Evolutionary conservation across 768 basidiomycete genomes (phyloP), one percentile per base, ranked within the genome.

Genomic region (Amanita fuliginea): DNA sequence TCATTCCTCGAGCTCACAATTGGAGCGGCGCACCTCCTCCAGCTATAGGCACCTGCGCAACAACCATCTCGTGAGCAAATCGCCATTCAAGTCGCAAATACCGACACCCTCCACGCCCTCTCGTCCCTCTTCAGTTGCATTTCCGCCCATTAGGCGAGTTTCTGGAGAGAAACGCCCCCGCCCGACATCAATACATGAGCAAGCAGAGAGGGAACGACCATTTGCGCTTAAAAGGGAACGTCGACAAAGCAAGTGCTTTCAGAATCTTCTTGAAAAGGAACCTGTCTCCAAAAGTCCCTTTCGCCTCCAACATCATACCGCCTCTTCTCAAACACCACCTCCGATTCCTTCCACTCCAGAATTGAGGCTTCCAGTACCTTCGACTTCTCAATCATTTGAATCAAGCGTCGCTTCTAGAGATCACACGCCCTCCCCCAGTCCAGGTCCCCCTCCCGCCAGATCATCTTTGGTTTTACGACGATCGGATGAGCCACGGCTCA

Each of bases 231-330:
- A 86, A 60, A 68, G 81, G 51, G 81, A 83, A 62, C 76, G 86
- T 39, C 77, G 81, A 41, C 83, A 90, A 61, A 87, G 84, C 48
- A 81, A 78, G 60, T 77, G 72, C 4, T 83, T 83, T 54, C 83
- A 87, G 58, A 79, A 76, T 19, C 77, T 92, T 45, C 71, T 81
- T 1, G 74, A 86, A 64, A 81, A 75, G 57, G 86, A 88, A 59
- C 82, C 82, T 6, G 88, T 92, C 22, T 78, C 80, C 22, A 88
- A 83, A 69, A 89, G 86, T 57, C 88, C 89, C 18, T 92, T 92
- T 13, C 55, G 50, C 22, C 55, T 59, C 30, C 62, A 64, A 6
- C 57, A 58, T 26, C 55, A 60, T 33, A 59, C 62, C 41, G 55
- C 67, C 32, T 34, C 48, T 22, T 33, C 19, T 11, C 49, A 50